Conservation (phyloP, 768 basidiomycete species). For the Tulasnella calospora region DNA sequence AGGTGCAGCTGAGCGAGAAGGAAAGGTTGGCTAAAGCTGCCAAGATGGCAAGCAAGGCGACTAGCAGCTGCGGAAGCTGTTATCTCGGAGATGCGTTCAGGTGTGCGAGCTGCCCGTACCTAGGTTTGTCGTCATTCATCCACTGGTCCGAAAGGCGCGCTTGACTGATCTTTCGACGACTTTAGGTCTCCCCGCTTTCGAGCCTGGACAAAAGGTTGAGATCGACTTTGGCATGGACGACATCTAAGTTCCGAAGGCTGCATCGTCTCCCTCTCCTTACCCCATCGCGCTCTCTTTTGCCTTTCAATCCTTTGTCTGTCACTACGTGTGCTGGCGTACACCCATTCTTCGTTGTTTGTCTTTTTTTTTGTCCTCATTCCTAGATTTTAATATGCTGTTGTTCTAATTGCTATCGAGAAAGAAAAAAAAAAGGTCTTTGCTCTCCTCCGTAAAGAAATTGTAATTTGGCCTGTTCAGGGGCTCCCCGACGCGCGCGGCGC, state of each 20-base stretch:
- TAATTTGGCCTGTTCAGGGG: background rate
- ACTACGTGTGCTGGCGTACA: background rate
- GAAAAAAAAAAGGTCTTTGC: background rate
- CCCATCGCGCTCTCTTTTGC: background rate
- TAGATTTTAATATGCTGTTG: background rate
- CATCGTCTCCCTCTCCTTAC: background rate
- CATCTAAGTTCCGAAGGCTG: slow-evolving; percentile 45
- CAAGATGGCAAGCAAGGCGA: slow-evolving; percentile 73
- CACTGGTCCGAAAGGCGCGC: slow-evolving; percentile 95
- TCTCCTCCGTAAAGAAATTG: background rate
- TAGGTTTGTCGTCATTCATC: slow-evolving; percentile 86
- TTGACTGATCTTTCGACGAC: slow-evolving; percentile 90
- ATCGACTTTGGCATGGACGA: slow-evolving; percentile 87
- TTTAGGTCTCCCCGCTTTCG: slow-evolving; percentile 93
- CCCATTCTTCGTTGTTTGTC: background rate
- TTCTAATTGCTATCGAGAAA: background rate
- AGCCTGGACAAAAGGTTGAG: slow-evolving; percentile 96
- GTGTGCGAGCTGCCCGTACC: slow-evolving; percentile 92
- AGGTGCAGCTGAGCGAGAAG: slow-evolving; percentile 46
- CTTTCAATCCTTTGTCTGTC: background rate
- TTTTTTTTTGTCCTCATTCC: background rate
- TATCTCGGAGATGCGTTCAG: slow-evolving; percentile 97
- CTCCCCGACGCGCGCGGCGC: background rate
- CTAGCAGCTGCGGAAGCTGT: slow-evolving; percentile 95
- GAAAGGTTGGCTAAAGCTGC: slow-evolving; percentile 62